These are phyloP conservation scores for Patellaria atrata DNA, from an alignment of 495 filamentous ascomycete genomes.

Conservation along the genomic window DNA sequence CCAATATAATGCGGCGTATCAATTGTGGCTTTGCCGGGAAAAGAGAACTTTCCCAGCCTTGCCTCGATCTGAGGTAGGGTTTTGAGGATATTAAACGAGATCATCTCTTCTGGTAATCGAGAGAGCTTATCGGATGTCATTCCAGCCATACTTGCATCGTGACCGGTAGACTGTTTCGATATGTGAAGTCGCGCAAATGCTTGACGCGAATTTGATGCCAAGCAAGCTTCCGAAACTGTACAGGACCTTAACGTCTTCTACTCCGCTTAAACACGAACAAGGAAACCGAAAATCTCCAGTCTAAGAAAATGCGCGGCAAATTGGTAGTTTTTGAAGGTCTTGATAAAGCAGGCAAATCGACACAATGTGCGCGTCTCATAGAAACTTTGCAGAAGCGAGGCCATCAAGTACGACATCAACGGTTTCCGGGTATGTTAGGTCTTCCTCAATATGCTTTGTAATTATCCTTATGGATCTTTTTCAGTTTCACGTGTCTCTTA, in stretches of 20 bases:
- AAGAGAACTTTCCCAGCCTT: slow-evolving; percentile 44
- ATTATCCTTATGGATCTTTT: slow-evolving; percentile 1
- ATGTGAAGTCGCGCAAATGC: too few species aligned
- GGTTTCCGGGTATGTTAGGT: slow-evolving; percentile 70
- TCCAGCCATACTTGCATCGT: too few species aligned
- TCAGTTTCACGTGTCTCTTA: slow-evolving; percentile 1
- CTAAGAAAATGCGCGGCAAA: slow-evolving; percentile 20
- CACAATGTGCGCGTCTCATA: slow-evolving; percentile 67
- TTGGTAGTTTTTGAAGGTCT: slow-evolving; percentile 88
- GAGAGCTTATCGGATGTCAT: too few species aligned
- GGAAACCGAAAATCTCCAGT: too few species aligned
- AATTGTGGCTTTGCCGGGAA: slow-evolving; percentile 44
- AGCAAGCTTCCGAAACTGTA: too few species aligned
- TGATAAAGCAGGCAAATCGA: slow-evolving; percentile 90
- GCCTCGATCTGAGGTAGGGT: slow-evolving; percentile 10
- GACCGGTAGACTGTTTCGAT: too few species aligned
- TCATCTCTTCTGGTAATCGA: slow-evolving; percentile 26
- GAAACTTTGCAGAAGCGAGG: slow-evolving; percentile 46
- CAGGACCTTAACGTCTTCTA: too few species aligned
- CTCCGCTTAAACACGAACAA: too few species aligned
- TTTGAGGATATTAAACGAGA: slow-evolving; percentile 27
- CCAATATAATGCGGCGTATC: slow-evolving; percentile 72
- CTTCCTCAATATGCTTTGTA: slow-evolving; percentile 1
- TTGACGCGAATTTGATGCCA: too few species aligned
- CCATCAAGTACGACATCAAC: slow-evolving; percentile 52